Evolutionary conservation across 805 yeast genomes (phyloP).

Genomic region (Kluyveromyces aestuarii): DNA sequence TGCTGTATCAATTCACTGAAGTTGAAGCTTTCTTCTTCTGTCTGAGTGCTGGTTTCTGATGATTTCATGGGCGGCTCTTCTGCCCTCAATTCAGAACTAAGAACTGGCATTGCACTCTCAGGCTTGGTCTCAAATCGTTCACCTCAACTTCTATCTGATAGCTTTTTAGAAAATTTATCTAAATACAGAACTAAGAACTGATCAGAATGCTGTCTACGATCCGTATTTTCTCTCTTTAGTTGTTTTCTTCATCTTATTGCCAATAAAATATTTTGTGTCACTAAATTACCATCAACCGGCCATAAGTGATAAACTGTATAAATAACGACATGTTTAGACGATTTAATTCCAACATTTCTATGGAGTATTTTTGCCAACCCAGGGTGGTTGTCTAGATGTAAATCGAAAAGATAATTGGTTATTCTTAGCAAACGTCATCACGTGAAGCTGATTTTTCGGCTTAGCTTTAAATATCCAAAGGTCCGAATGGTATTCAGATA

Average conservation of each 20-base stretch:
- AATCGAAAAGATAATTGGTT: too few relatives aligned
- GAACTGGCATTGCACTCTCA: neutral
- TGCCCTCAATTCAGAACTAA: neutral
- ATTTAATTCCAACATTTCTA: too few relatives aligned
- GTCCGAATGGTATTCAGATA: too few relatives aligned
- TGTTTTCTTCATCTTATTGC: neutral
- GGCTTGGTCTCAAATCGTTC: neutral
- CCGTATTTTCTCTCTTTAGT: neutral
- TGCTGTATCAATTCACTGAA: conserved; percentile 1
- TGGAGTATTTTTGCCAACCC: too few relatives aligned
- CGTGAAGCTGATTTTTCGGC: neutral
- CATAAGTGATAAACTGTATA: too few relatives aligned
- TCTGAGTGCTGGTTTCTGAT: neutral
- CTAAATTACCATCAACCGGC: too few relatives aligned
- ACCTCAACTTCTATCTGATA: neutral
- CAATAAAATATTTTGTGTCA: neutral
- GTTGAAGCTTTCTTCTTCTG: conserved; percentile 1
- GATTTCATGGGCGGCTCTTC: neutral
- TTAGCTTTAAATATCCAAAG: neutral
- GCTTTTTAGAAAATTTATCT: neutral
- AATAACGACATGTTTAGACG: too few relatives aligned
- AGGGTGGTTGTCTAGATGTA: too few relatives aligned
- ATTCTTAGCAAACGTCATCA: neutral
- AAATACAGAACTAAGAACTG: too few relatives aligned
- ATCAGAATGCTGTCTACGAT: neutral